Evolutionary conservation across 2,329 filamentous ascomycete genomes (phyloP), one percentile per base, ranked within the genome.

Genomic region (Neurospora sp.): DNA sequence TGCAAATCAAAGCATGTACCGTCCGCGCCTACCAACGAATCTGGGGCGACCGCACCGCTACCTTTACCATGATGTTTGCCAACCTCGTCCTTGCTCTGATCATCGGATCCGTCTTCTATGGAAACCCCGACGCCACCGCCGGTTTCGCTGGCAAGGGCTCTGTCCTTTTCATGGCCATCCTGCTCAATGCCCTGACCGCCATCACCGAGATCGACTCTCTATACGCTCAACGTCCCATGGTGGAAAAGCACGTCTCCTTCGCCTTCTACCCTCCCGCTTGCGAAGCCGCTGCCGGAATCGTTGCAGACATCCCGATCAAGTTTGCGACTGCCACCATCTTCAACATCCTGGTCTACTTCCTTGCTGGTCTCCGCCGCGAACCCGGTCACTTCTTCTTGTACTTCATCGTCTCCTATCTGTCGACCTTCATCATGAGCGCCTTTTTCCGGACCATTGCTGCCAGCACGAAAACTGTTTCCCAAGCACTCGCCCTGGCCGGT

Each of bases 371-470:
- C 2, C 78, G 82, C 1, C 84, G 90, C 37, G 85, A 87, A 67
- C 82, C 91, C 0, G 87, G 85, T 0, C 82, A 87, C 0, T 96
- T 94, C 82, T 96, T 96, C 80, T 83, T 92, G 72, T 96, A 90
- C 81, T 85, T 91, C 72, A 81, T 96, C 19, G 84, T 93, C 73
- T 89, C 87, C 0, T 92, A 91, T 77, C 79, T 88, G 17, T 83
- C 86, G 1, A 92, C 88, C 0, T 83, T 95, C 73, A 85, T 88
- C 73, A 93, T 94, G 89, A 90, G 86, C 43, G 91, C 90, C 79
- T 82, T 93, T 52, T 95, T 95, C 82, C 84, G 91, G 36, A 91
- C 88, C 0, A 88, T 95, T 75, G 91, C 88, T 0, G 88, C 91
- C 0, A 79, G 90, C 1, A 93, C 92, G 1, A 85, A 87, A 68